Base-by-base conservation (phyloP, 176 grass and related monocot genomes). In the Aegilops bicornis region DNA sequence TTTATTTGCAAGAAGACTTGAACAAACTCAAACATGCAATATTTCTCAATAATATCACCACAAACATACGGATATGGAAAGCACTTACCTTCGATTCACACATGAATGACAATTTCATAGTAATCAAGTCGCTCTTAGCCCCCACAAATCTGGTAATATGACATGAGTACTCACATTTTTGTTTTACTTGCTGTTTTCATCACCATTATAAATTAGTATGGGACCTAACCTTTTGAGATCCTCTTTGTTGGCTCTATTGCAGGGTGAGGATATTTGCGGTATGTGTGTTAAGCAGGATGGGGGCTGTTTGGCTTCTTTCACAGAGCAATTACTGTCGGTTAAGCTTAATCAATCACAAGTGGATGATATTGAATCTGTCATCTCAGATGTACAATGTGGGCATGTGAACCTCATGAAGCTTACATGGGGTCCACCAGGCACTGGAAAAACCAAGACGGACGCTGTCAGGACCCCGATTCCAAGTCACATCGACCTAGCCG, bases 391-490 rank as follows among this genome's bases (percentile, higher is more conserved):
- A 19, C 31, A 17, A 76, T 86, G 84, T 73, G 50, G n/a, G 48
- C 82, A 83, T 91, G 66, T 77, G 32, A 81, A 87, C 76, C 84
- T 82, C 62, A 84, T 89, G 10, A 86, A 93, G 80, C 90, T 97
- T 87, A 83, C 93, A 61, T 91, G 95, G 90, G 95, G 95, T 2
- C 95, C 95, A 81, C 95, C 92, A 81, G 95, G 95, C 48, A 94
- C 92, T n/a, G 90, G 95, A 40, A 94, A 97, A 63, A 97, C 95
- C 32, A 97, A 90, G 54, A 97, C 89, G 1, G n/a, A n/a, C n/a
- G n/a, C n/a, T n/a, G n/a, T n/a, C n/a, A n/a, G n/a, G n/a, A n/a
- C n/a, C n/a, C n/a, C n/a, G n/a, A n/a, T n/a, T n/a, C n/a, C n/a
- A n/a, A n/a, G n/a, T n/a, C n/a, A n/a, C n/a, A n/a, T n/a, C n/a